A percentile compares a stretch with the other conserved stretches of the same genome.
These are phyloP conservation scores for Groenewaldozyma tartarivorans DNA, from an alignment of 805 yeast genomes.

Conservation along the genomic window DNA sequence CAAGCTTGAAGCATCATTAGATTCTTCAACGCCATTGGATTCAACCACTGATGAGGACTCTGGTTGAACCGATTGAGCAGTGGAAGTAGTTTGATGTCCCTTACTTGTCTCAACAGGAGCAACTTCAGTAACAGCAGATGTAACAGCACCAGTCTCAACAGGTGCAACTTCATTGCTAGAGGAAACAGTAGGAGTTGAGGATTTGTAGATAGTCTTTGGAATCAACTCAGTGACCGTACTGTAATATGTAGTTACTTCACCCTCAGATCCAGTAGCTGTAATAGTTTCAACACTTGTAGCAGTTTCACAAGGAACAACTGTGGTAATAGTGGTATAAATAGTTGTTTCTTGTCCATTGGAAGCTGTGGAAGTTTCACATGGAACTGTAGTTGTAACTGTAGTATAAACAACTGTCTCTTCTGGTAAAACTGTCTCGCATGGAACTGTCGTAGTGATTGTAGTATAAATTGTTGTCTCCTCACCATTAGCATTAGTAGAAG, in stretches of 20 bases:
- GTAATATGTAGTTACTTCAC: constrained; percentile 12
- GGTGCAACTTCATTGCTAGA: not conserved
- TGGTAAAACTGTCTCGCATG: not conserved
- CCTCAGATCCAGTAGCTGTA: constrained; percentile 10
- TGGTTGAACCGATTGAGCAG: not conserved
- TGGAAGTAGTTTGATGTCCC: constrained; percentile 2
- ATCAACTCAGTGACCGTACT: constrained; percentile 8
- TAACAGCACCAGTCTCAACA: not conserved
- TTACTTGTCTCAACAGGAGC: constrained; percentile 5
- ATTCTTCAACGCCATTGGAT: constrained; percentile 8
- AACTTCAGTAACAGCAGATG: not conserved
- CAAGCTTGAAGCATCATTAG: constrained; percentile 17
- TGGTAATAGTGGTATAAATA: constrained; percentile 6
- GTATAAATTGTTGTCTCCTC: constrained; percentile 1
- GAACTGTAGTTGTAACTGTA: not conserved
- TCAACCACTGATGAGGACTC: constrained; percentile 1
- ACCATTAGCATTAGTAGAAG: not conserved
- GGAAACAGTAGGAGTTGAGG: constrained; percentile 3
- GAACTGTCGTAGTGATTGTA: constrained; percentile 3
- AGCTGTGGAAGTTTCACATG: constrained; percentile 6
- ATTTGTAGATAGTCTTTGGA: constrained; percentile 3
- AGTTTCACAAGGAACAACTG: constrained; percentile 8
- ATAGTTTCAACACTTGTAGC: constrained; percentile 8
- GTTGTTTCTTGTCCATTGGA: constrained; percentile 9
- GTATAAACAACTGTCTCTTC: not conserved